Conservation (phyloP, 371 early-diverging fungal genomes). For the Syncephalastrum sp. region DNA sequence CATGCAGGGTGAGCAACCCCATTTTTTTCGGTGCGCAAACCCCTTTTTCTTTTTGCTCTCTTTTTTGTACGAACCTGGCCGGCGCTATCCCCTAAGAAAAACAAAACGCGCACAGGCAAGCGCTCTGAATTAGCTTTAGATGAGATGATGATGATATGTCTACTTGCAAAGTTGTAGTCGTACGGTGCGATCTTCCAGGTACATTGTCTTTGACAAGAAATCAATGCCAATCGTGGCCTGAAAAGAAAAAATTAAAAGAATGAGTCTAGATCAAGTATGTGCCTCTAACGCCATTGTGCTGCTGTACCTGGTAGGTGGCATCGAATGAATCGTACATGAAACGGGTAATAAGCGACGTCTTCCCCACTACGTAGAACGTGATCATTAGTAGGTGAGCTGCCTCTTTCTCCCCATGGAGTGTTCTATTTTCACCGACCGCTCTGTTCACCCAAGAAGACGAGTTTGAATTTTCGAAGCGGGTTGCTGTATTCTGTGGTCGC, state of each 20-base stretch:
- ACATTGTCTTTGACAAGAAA: slow-evolving; percentile 98
- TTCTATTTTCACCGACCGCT: slow-evolving; percentile 66
- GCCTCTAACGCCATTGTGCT: neutral
- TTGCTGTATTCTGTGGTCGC: slow-evolving; percentile 41
- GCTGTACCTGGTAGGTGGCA: slow-evolving; percentile 86
- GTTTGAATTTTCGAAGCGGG: slow-evolving; percentile 85
- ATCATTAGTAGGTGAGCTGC: no score
- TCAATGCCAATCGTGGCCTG: slow-evolving; percentile 99
- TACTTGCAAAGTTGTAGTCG: slow-evolving; percentile 87
- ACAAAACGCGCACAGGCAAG: slow-evolving; percentile 1
- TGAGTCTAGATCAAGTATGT: neutral
- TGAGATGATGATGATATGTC: neutral
- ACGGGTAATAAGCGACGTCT: slow-evolving; percentile 44
- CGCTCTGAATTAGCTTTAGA: neutral
- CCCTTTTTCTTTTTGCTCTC: neutral
- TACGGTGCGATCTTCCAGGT: slow-evolving; percentile 92
- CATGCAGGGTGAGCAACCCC: no score
- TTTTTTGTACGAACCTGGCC: slow-evolving; percentile 79
- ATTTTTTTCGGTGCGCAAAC: neutral
- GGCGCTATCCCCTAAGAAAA: slow-evolving; percentile 90
- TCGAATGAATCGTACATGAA: slow-evolving; percentile 99
- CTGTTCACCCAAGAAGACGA: slow-evolving; percentile 96
- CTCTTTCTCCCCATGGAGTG: no score
- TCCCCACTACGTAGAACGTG: slow-evolving; percentile 74
- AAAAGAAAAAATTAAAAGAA: neutral